These are phyloP conservation scores for Lasiodiplodia citricola DNA, from an alignment of 2,329 filamentous ascomycete genomes.

Conservation along the genomic window DNA sequence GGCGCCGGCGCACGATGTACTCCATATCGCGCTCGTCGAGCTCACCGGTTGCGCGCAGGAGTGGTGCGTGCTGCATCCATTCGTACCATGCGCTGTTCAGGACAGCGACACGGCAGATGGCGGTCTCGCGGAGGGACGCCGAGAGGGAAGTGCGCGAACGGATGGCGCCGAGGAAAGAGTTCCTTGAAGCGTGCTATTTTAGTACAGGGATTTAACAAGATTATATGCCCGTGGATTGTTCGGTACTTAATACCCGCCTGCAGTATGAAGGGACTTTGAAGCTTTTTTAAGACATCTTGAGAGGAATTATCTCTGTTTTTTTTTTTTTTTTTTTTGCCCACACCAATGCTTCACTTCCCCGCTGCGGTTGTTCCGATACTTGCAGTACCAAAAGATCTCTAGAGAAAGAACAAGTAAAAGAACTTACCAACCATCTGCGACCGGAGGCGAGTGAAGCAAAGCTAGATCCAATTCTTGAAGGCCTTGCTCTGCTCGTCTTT, in stretches of 20 bases:
- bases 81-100: conserved; percentile 86
- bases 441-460: conserved; percentile 59
- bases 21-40: conserved; percentile 59
- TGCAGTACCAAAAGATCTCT: too few species aligned
- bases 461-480: conserved; percentile 61
- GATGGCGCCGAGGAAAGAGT: conserved; percentile 62
- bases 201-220: background rate
- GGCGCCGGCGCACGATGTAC: conserved; percentile 31
- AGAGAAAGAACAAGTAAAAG: background rate
- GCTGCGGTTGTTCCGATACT: too few species aligned
- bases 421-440: conserved; percentile 60
- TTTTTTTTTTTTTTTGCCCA: too few species aligned
- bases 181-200: conserved; percentile 40
- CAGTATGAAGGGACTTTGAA: too few species aligned
- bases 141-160: conserved; percentile 59
- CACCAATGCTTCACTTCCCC: too few species aligned
- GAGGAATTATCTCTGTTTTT: too few species aligned
- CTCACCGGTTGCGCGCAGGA: conserved; percentile 62
- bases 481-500: conserved; percentile 55
- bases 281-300: background rate
- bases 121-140: conserved; percentile 69
- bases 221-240: background rate
- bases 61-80: conserved; percentile 77
- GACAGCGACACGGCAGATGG: conserved; percentile 80
- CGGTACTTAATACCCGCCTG: too few species aligned